Evolutionary conservation across 2,329 filamentous ascomycete species (phyloP), one percentile per base, ranked within the genome.

Genomic region (Malbranchea zuffiana): DNA sequence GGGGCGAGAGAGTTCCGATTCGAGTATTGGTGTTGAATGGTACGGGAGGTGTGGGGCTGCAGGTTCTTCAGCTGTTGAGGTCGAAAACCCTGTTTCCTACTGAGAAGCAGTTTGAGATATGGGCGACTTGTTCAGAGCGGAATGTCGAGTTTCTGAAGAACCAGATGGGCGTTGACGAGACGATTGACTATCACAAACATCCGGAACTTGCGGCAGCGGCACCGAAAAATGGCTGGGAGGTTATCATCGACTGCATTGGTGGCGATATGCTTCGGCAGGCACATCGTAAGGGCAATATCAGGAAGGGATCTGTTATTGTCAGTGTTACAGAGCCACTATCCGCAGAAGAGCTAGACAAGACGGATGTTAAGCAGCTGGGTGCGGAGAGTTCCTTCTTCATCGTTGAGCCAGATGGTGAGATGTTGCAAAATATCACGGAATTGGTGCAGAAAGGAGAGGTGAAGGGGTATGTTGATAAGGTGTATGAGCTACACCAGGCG

Each of bases 221-320:
- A 47, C 47, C 46, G 6, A 33, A 47, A 4, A 51, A 49, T 3
- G 44, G 44, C 7, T 61, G 56, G 52, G 40, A 42, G 1, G 41
- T 65, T 5, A 57, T 64, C 6, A 42, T 65, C 16, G 61, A 65
- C 35, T 63, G 59, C 37, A 47, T 52, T 8, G 59, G 57, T 19
- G 48, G 48, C 2, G 42, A 52, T 20, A 53, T 54, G 25, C 54
- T 60, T 40, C 49, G 42, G n/a, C 52, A 59, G 29, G 51, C 51
- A 11, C 55, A 60, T 46, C 51, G 49, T 3, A 44, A 51, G 0
- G 37, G 47, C 15, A 52, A 62, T 4, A 50, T 63, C 8, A 52
- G 51, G 28, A 51, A 60, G 28, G 43, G 48, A 4, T 59, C 59
- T 6, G 37, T 47, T 25, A 50, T 62, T 15, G 31, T 64, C 21